Conservation (phyloP, 208 protist species). For the Trypanosoma mega region DNA sequence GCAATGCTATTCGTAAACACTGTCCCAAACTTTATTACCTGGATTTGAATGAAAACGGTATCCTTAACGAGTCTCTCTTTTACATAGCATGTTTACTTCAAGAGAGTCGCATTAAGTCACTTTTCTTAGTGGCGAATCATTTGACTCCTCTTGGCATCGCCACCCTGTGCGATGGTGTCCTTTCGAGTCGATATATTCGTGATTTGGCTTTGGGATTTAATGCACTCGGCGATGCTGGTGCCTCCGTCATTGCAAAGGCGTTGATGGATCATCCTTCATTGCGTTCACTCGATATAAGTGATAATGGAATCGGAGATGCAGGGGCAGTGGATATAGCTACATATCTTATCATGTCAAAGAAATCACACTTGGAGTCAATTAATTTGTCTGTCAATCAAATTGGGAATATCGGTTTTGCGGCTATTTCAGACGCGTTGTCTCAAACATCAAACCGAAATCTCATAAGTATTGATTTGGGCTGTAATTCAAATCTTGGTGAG, state of each 20-base stretch:
- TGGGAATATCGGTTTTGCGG: slow-evolving; percentile 64
- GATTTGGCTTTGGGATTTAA: slow-evolving; percentile 79
- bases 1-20: slow-evolving; percentile 50
- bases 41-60: slow-evolving; percentile 83
- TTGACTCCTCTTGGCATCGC: slow-evolving; percentile 72
- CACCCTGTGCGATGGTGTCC: slow-evolving; percentile 74
- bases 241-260: slow-evolving; percentile 42
- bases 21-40: slow-evolving; percentile 69
- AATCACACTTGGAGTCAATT: slow-evolving; percentile 50
- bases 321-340: slow-evolving; percentile 67
- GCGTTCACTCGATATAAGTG: slow-evolving; percentile 64
- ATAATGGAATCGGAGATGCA: slow-evolving; percentile 75
- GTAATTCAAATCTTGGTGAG: slow-evolving; percentile 65
- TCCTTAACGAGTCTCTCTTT: slow-evolving; percentile 72
- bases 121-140: slow-evolving; percentile 77
- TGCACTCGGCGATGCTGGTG: slow-evolving; percentile 70
- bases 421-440: slow-evolving; percentile 69
- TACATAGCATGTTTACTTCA: slow-evolving; percentile 55
- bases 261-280: slow-evolving; percentile 56
- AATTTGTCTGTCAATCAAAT: slow-evolving; percentile 84
- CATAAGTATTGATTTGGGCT: slow-evolving; percentile 63
- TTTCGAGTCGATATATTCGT: slow-evolving; percentile 42
- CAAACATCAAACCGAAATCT: slow-evolving; percentile 48
- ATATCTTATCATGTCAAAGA: slow-evolving; percentile 45
- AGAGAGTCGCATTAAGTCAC: slow-evolving; percentile 42